These are phyloP conservation scores for Lunasporangiospora selenospora DNA, from an alignment of 192 early-diverging fungal species.

Conservation along the genomic window DNA sequence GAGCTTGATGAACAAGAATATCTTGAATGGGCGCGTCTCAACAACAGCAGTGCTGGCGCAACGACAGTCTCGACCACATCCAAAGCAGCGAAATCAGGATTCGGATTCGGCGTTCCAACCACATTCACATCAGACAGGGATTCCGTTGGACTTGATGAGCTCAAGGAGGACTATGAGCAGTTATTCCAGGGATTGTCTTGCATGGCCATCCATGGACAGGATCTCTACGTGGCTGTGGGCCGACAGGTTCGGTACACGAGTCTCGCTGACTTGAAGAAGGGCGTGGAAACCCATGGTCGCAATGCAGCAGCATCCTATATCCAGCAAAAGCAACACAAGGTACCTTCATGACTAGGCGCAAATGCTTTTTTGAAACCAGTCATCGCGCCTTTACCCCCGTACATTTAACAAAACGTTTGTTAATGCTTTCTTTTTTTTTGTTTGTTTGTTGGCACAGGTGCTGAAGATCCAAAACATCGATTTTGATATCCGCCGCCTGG, in stretches of 20 bases:
- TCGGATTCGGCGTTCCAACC: too few relatives aligned
- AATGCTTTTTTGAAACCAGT: too few relatives aligned
- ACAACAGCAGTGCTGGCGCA: neutral
- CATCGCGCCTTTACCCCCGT: too few relatives aligned
- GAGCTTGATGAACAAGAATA: constrained; percentile 45
- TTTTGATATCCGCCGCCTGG: constrained; percentile 65
- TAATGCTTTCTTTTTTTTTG: constrained; percentile 5
- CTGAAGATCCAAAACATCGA: constrained; percentile 53
- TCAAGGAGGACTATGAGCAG: constrained; percentile 27
- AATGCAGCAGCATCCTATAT: constrained; percentile 22
- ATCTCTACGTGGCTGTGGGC: constrained; percentile 67
- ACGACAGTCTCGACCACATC: neutral
- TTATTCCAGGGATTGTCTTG: constrained; percentile 30
- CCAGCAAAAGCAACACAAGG: constrained; percentile 44
- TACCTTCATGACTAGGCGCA: too few relatives aligned
- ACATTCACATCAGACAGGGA: neutral
- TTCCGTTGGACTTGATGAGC: constrained; percentile 27
- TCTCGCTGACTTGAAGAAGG: constrained; percentile 66
- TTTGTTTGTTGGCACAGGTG: constrained; percentile 22
- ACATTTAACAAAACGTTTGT: neutral
- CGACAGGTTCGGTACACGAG: constrained; percentile 64
- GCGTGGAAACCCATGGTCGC: constrained; percentile 52
- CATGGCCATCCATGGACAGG: constrained; percentile 58
- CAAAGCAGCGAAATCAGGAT: neutral
- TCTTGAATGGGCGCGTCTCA: constrained; percentile 29